These are phyloP conservation scores for Dipteronia sinensis DNA, from an alignment of 345 rosid genomes.

Conservation along the genomic window DNA sequence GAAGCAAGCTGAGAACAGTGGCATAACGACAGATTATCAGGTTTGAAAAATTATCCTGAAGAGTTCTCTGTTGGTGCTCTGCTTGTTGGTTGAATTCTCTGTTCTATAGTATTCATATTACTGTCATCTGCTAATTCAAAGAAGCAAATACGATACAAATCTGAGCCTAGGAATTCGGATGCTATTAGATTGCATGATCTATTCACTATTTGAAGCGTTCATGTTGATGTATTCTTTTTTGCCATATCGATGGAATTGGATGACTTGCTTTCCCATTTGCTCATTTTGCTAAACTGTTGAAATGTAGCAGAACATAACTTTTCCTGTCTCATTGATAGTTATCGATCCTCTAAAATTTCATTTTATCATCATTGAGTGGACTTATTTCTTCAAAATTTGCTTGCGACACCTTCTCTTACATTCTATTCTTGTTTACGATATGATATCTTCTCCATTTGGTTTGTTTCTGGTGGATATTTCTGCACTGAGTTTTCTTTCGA, in stretches of 20 bases:
- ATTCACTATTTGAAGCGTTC: no score
- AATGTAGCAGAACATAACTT: no score
- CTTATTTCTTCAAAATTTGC: neutral
- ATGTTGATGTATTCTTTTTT: no score
- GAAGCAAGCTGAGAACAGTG: conserved; percentile 23
- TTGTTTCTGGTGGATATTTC: neutral
- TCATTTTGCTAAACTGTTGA: no score
- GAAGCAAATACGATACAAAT: neutral
- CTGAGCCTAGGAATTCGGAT: neutral
- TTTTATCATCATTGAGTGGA: neutral
- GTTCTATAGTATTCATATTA: conserved; percentile 4
- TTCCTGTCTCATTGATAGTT: no score
- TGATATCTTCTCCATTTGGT: neutral
- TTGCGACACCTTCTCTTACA: neutral
- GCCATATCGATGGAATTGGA: no score
- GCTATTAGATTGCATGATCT: neutral
- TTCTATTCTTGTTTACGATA: neutral
- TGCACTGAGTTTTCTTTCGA: neutral
- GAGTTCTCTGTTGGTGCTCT: conserved; percentile 3
- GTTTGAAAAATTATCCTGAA: conserved; percentile 4
- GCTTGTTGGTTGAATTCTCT: neutral
- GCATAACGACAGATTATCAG: conserved; percentile 27
- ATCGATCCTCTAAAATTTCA: no score
- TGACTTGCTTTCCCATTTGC: no score
- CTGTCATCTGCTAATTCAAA: neutral